A percentile compares a stretch with the other conserved stretches of the same genome.
These are phyloP conservation scores for Suillus sp. DNA, from an alignment of 768 basidiomycete genomes.

Conservation along the genomic window DNA sequence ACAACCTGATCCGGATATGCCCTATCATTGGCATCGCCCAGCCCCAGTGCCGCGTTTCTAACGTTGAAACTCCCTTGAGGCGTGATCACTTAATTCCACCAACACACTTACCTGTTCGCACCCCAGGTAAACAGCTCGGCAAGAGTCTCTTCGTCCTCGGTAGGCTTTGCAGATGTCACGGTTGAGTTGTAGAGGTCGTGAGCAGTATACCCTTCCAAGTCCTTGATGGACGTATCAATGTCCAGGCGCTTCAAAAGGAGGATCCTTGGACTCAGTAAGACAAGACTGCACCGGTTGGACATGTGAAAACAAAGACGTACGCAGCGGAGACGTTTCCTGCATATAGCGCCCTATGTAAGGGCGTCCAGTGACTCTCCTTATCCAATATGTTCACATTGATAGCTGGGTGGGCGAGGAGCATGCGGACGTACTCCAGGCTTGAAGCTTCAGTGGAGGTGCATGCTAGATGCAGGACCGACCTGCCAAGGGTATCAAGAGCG, in stretches of 20 bases:
- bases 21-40: conserved; percentile 79
- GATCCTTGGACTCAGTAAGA: conserved; percentile 46
- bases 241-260: conserved; percentile 76
- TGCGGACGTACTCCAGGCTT: conserved; percentile 75
- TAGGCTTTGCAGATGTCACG: conserved; percentile 69
- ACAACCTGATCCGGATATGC: conserved; percentile 74
- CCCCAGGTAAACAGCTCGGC: conserved; percentile 89
- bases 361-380: conserved; percentile 86
- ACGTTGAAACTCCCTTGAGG: neutral
- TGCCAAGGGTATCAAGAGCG: conserved; percentile 67
- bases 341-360: conserved; percentile 87
- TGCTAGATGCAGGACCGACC: conserved; percentile 82
- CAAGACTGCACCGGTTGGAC: conserved; percentile 8
- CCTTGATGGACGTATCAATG: conserved; percentile 72
- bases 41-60: conserved; percentile 88
- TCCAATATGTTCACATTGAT: conserved; percentile 83
- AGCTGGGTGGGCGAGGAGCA: conserved; percentile 72
- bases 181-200: conserved; percentile 95
- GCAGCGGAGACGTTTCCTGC: conserved; percentile 71
- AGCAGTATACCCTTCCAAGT: conserved; percentile 86
- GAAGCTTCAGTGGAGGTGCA: conserved; percentile 60
- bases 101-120: conserved; percentile 57
- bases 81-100: neutral
- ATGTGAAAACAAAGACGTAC: conserved; percentile 42
- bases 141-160: conserved; percentile 33